A percentile compares a stretch with the other conserved stretches of the same genome.
Conservation (phyloP, 179 eudicot genomes). For the Actinidia polygama region DNA sequence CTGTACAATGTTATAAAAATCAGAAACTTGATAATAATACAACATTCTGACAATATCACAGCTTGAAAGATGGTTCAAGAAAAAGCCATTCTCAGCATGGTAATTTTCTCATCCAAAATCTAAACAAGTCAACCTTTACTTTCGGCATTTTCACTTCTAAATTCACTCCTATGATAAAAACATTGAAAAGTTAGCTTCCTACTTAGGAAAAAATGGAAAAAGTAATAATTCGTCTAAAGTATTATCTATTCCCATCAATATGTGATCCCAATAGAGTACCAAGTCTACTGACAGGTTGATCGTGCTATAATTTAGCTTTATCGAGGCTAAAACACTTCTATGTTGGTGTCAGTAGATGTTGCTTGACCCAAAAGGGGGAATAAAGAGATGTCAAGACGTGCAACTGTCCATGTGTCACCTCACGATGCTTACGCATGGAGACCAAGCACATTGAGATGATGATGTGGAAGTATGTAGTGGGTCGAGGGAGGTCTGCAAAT, state of each 20-base stretch:
- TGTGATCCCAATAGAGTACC: neutral
- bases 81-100: neutral
- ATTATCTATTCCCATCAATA: neutral
- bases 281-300: neutral
- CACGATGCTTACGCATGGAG: neutral
- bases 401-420: too few relatives aligned
- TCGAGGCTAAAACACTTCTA: neutral
- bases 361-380: too few relatives aligned
- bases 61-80: neutral
- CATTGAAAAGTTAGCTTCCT: neutral
- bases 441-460: neutral
- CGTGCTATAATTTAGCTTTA: neutral
- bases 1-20: conserved; percentile 41
- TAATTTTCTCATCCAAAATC: conserved; percentile 2
- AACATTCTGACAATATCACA: neutral
- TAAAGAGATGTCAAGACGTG: too few relatives aligned
- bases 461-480: too few relatives aligned
- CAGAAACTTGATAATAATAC: conserved; percentile 3
- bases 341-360: too few relatives aligned
- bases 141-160: neutral
- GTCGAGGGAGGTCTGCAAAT: too few relatives aligned
- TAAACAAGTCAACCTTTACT: neutral
- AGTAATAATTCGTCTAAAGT: neutral
- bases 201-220: neutral
- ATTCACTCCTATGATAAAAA: neutral